phyloP scores from a whole-genome alignment of 129 eudicot species.

The Tagetes erecta region DNA sequence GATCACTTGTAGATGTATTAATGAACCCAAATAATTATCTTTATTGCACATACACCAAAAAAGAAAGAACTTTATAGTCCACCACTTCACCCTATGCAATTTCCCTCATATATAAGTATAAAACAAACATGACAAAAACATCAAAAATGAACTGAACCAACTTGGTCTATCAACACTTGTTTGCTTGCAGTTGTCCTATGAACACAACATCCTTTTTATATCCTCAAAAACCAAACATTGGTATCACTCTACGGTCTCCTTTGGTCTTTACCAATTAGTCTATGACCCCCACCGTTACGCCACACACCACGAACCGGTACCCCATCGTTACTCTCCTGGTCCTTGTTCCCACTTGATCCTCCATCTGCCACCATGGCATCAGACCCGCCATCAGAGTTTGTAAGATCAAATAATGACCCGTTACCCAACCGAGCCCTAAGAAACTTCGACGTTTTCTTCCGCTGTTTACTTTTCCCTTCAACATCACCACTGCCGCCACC shows the following conservation, averaged over 20 bases:
- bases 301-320: slow-evolving; percentile 76
- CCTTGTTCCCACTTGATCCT: slow-evolving; percentile 21
- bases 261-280: slow-evolving; percentile 46
- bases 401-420: slow-evolving; percentile 58
- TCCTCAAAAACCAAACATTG: not conserved
- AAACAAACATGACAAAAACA: not conserved
- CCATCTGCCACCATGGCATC: slow-evolving; percentile 18
- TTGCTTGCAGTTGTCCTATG: slow-evolving; percentile 8
- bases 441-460: slow-evolving; percentile 85
- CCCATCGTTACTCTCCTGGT: slow-evolving; percentile 33
- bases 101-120: not conserved
- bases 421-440: slow-evolving; percentile 80
- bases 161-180: slow-evolving; percentile 31
- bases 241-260: slow-evolving; percentile 29
- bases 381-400: slow-evolving; percentile 34
- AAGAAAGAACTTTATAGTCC: not conserved
- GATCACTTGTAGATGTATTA: too few species aligned
- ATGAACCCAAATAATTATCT: not conserved
- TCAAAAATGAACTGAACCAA: slow-evolving; percentile 1
- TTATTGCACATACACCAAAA: slow-evolving; percentile 3
- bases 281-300: slow-evolving; percentile 89
- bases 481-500: slow-evolving; percentile 27
- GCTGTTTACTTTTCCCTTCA: slow-evolving; percentile 52
- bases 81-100: slow-evolving; percentile 19
- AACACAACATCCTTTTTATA: slow-evolving; percentile 15